Evolutionary conservation across 176 grass and related monocot genomes (phyloP), one percentile per base, ranked within the genome.

Genomic region (Carex parvula): DNA sequence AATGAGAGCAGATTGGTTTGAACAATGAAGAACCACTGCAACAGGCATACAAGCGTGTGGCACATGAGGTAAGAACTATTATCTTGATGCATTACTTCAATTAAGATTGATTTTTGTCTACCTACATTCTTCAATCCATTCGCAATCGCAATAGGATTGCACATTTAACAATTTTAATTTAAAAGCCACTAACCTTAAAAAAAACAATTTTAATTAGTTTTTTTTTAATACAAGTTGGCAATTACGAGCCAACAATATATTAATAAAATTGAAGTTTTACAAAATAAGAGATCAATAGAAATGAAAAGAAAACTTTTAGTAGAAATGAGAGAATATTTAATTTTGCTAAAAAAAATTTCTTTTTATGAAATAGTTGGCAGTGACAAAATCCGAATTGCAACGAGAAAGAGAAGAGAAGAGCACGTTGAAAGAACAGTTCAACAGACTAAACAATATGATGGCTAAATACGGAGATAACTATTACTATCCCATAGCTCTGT

Each of bases 1-100:
- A 14, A 79, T 79, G 57, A 62, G 17, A 21, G 37, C 59, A 81
- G 79, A 81, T 81, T 42, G 79, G 79, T 44, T 63, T 81, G 79
- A 60, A 41, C 79, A 60, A 21, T n/a, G 79, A 62, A 81, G 57
- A 62, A 44, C 61, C 78, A 81, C 14, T 81, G n/a, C 56, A 37
- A 24, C 54, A 81, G 32, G 79, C 54, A 22, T 44, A 81, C 57
- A 62, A 61, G 55, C 57, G 59, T 2, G 37, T 63, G 32, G 7
- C 20, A 35, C 9, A 42, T 35, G 79, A 81, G 79, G 79, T 81
- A 81, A 81, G 46, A 15, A 54, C 15, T 44, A 56, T 37, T 80
- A 58, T 60, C 33, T 7, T 80, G 14, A 50, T 77, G 18, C 50
- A 77, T 52, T 29, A 52, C 6, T 55, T 77, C 2, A 24, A 22